Conservation (phyloP, 179 eudicot genomes). For the Beta corolliflora region DNA sequence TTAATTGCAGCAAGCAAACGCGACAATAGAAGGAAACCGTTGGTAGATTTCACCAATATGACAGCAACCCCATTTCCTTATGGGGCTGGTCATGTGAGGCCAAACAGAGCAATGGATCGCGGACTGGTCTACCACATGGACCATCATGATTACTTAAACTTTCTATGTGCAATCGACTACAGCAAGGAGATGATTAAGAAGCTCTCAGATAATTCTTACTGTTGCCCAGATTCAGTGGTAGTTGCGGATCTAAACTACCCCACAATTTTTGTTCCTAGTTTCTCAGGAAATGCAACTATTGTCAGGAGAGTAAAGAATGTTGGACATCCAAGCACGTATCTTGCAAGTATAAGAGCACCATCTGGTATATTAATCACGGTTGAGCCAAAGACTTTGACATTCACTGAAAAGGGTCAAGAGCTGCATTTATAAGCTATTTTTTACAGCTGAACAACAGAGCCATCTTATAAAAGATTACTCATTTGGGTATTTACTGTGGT, state of each 20-base stretch:
- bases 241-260: constrained; percentile 22
- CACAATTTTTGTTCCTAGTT: constrained; percentile 10
- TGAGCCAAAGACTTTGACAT: constrained; percentile 18
- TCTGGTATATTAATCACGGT: constrained; percentile 9
- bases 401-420: constrained; percentile 19
- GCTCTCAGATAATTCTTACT: constrained; percentile 2
- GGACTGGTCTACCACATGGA: constrained; percentile 37
- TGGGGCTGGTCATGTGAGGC: constrained; percentile 38
- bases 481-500: constrained; percentile 28
- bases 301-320: constrained; percentile 30
- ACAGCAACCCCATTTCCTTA: constrained; percentile 39
- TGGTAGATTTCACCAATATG: neutral
- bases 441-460: neutral
- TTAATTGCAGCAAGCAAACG: constrained; percentile 10
- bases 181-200: neutral
- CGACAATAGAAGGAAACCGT: constrained; percentile 19
- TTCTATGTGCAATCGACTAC: constrained; percentile 26
- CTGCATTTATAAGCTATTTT: constrained; percentile 12
- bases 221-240: constrained; percentile 10
- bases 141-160: constrained; percentile 29
- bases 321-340: constrained; percentile 21
- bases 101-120: constrained; percentile 30
- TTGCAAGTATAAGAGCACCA: constrained; percentile 18
- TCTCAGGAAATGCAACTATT: constrained; percentile 13
- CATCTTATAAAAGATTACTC: constrained; percentile 5